Percentiles rank a stretch among this genome's conserved stretches.
Conservation (phyloP, 208 protist species). For the Crithidia sp. region DNA sequence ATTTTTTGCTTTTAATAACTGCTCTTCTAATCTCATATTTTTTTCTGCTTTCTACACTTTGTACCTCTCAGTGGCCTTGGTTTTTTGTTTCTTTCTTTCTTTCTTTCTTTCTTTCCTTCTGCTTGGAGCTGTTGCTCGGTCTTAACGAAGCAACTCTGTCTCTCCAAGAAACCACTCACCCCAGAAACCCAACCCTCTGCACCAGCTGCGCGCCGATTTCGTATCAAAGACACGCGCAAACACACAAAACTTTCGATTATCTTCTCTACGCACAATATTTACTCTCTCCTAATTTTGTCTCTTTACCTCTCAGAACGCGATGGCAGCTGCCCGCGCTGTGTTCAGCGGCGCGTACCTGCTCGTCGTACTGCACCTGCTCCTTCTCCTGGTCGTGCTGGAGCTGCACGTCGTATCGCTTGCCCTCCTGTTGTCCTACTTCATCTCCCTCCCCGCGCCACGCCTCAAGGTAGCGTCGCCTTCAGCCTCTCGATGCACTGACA, state of each 20-base stretch:
- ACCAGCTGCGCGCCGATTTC: too few species aligned
- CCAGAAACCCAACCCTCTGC: too few species aligned
- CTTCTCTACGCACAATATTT: too few species aligned
- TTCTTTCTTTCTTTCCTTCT: conserved; percentile 4
- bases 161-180: too few species aligned
- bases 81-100: neutral
- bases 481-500: neutral
- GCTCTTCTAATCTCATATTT: too few species aligned
- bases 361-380: conserved; percentile 44
- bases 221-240: too few species aligned
- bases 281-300: too few species aligned
- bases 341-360: conserved; percentile 43
- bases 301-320: neutral
- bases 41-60: too few species aligned
- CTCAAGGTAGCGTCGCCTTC: neutral
- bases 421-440: conserved; percentile 15
- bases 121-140: neutral
- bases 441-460: neutral
- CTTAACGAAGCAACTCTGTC: too few species aligned
- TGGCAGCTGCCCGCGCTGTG: conserved; percentile 13
- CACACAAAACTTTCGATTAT: too few species aligned
- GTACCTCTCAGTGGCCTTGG: too few species aligned
- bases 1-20: too few species aligned
- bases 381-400: conserved; percentile 21
- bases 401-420: conserved; percentile 16